Evolutionary conservation across 23 red algal genomes (phyloP), one percentile per base, ranked within the genome.

Genomic region (Gracilaria caudata): DNA sequence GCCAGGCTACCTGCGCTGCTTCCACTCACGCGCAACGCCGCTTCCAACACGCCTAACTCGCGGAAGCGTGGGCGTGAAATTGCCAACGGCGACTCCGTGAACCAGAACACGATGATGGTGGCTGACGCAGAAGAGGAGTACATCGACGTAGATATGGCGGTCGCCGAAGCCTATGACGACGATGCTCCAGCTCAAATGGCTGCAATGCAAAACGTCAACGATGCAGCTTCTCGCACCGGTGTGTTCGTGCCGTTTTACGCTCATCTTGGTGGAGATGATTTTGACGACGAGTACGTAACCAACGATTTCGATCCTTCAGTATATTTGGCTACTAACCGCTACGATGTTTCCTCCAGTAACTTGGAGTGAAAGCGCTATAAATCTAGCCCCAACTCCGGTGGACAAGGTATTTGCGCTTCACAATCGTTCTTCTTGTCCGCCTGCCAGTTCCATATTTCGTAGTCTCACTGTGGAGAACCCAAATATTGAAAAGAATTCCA

Each of bases 221-320:
- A 75, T 21, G 24, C 70, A 75, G 33, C 70, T 29, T 75, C 70
- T 25, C 37, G 38, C 21, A 47, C 70, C 9, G 65, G 61, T 40
- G 40, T 74, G n/a, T 86, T 86, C 49, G 65, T 86, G 4, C 82
- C 82, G 64, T 86, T 56, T 49, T 86, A 86, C 66, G 60, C 82
- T 25, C 82, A 86, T 64, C 43, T 86, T 13, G 63, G 61, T 21
- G 65, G 65, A 49, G 41, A 45, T 21, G 82, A 86, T 68, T 86
- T 86, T 59, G 82, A 86, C 51, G 82, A 86, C 56, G 45, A 68
- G 82, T 86, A 72, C 36, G 82, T 86, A 75, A 28, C 6, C 16
- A 41, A 21, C 39, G 26, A 8, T 2, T 16, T 71, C 2, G 23
- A 28, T 8, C 23, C 0, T 29, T 60, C 57, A 2, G 2, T 4